These are phyloP conservation scores for Crassisporium funariophilum DNA, from an alignment of 768 basidiomycete species.

Conservation along the genomic window DNA sequence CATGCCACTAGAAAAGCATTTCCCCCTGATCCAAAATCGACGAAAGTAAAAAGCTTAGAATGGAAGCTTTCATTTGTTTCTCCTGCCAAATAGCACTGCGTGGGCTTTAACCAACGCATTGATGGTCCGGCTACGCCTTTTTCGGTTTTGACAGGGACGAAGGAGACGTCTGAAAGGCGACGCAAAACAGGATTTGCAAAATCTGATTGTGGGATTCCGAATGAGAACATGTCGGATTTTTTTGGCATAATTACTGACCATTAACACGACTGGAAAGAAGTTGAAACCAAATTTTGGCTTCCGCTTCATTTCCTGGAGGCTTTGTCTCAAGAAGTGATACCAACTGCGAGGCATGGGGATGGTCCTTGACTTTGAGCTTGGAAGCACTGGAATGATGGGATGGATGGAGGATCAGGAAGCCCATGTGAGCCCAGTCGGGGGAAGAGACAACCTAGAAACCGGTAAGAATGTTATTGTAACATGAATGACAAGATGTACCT, in stretches of 20 bases:
- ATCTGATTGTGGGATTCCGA: slow-evolving; percentile 37
- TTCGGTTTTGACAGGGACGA: slow-evolving; percentile 61
- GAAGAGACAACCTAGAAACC: slow-evolving; percentile 65
- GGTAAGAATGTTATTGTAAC: neutral
- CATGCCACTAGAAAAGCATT: slow-evolving; percentile 86
- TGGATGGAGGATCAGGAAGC: slow-evolving; percentile 70
- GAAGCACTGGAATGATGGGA: slow-evolving; percentile 50
- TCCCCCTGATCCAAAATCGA: slow-evolving; percentile 82
- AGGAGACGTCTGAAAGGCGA: slow-evolving; percentile 54
- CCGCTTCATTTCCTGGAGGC: slow-evolving; percentile 55
- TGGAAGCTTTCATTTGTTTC: slow-evolving; percentile 60
- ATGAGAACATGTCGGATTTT: neutral
- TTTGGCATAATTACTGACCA: slow-evolving; percentile 20
- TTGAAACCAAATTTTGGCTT: slow-evolving; percentile 69
- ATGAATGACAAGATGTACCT: slow-evolving; percentile 45
- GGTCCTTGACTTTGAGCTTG: slow-evolving; percentile 69
- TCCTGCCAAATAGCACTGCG: slow-evolving; percentile 69
- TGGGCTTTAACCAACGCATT: slow-evolving; percentile 56
- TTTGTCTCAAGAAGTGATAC: slow-evolving; percentile 57
- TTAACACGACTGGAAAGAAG: slow-evolving; percentile 59
- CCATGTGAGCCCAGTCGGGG: slow-evolving; percentile 69
- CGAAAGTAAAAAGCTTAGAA: slow-evolving; percentile 82
- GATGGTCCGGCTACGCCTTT: slow-evolving; percentile 30
- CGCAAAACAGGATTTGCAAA: slow-evolving; percentile 60
- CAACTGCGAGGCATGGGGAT: slow-evolving; percentile 67